These are phyloP conservation scores for Fusarium globosum DNA, from an alignment of 2,329 filamentous ascomycete species.

Conservation along the genomic window DNA sequence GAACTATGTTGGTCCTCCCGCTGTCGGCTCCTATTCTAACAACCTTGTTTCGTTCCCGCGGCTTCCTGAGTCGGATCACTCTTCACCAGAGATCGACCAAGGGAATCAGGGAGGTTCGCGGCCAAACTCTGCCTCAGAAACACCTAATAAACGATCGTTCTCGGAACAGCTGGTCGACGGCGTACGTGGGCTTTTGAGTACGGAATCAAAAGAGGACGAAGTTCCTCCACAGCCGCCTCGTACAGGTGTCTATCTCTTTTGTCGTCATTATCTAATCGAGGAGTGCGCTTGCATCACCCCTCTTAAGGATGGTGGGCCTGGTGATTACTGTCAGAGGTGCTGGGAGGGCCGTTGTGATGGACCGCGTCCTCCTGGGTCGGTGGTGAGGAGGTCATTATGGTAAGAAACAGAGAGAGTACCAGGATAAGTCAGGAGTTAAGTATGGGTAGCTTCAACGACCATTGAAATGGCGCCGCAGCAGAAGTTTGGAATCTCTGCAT, in stretches of 20 bases:
- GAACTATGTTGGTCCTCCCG: conserved; percentile 26
- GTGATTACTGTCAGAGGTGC: conserved; percentile 41
- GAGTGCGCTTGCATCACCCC: conserved; percentile 31
- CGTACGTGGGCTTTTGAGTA: conserved; percentile 19
- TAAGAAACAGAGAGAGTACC: conserved; percentile 1
- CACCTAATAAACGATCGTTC: conserved; percentile 4
- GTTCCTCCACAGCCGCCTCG: conserved; percentile 28
- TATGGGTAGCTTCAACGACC: neutral
- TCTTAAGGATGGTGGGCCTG: conserved; percentile 14
- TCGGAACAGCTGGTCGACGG: conserved; percentile 24
- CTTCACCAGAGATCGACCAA: conserved; percentile 7
- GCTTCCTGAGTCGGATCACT: conserved; percentile 9
- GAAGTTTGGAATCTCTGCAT: neutral
- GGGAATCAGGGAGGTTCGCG: neutral
- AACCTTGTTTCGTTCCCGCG: conserved; percentile 32
- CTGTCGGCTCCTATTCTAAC: neutral
- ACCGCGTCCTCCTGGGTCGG: conserved; percentile 25
- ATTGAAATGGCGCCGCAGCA: neutral
- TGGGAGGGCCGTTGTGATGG: conserved; percentile 39
- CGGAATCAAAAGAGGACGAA: conserved; percentile 9
- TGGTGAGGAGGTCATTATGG: conserved; percentile 22
- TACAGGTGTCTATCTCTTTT: conserved; percentile 34
- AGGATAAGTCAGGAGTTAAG: neutral
- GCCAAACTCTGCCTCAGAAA: neutral
- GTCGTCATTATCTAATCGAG: conserved; percentile 32